These are phyloP conservation scores for Arachis monticola DNA, from an alignment of 331 rosid species.

Conservation along the genomic window DNA sequence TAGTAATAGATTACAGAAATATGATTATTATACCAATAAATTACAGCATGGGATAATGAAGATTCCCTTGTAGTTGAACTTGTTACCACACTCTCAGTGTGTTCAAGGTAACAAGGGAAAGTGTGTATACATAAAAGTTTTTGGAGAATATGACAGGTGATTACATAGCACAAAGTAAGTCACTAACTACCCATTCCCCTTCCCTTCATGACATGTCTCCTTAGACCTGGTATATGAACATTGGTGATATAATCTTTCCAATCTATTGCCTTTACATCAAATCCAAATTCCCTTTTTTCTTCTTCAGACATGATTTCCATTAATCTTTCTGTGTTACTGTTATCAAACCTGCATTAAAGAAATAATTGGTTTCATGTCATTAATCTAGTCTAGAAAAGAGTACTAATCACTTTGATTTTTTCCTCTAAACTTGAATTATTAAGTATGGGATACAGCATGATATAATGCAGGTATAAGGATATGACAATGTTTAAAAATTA, in stretches of 20 bases:
- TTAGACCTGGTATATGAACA: conserved; percentile 89
- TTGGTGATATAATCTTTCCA: conserved; percentile 59
- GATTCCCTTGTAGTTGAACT: conserved; percentile 24
- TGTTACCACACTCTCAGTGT: conserved; percentile 31
- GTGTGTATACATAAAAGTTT: conserved; percentile 14
- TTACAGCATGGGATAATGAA: conserved; percentile 36
- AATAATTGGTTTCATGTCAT: conserved; percentile 8
- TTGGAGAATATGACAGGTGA: conserved; percentile 26
- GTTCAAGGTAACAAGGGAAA: conserved; percentile 17
- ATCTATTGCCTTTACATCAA: conserved; percentile 78
- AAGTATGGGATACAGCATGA: too few species aligned
- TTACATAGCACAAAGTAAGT: conserved; percentile 35
- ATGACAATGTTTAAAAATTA: too few species aligned
- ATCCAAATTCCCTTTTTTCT: conserved; percentile 77
- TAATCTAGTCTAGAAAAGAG: too few species aligned
- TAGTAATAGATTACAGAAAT: neutral
- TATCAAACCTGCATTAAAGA: conserved; percentile 76
- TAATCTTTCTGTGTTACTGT: conserved; percentile 70
- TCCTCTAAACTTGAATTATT: too few species aligned
- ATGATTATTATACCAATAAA: conserved; percentile 36
- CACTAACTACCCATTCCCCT: conserved; percentile 63
- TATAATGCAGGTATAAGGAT: neutral
- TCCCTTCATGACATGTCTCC: conserved; percentile 39
- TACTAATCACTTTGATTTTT: too few species aligned
- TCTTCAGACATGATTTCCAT: conserved; percentile 88